Conservation (phyloP, 1,284 basidiomycete species). For the Cryptococcus amylolentus region DNA sequence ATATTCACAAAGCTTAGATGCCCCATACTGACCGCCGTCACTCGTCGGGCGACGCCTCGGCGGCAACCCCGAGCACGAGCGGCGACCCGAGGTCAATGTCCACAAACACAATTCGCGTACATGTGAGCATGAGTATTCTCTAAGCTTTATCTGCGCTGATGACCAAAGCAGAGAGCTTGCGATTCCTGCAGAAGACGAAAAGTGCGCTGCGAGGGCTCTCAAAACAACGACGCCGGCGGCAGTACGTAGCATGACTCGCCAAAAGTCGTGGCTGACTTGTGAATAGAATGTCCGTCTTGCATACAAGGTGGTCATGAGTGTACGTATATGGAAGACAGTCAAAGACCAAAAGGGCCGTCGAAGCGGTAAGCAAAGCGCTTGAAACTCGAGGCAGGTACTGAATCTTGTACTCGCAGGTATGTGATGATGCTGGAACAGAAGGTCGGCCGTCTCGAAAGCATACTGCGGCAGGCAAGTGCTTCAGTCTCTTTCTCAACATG, state of each 20-base stretch:
- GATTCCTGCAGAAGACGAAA: slow-evolving; percentile 47
- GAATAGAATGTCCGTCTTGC: slow-evolving; percentile 67
- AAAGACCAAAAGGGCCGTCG: slow-evolving; percentile 72
- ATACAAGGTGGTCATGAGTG: slow-evolving; percentile 67
- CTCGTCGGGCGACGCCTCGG: too few relatives aligned
- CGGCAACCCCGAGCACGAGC: too few relatives aligned
- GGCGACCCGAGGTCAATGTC: too few relatives aligned
- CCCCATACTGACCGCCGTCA: too few relatives aligned
- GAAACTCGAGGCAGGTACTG: neutral
- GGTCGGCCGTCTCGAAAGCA: slow-evolving; percentile 54
- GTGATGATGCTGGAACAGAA: slow-evolving; percentile 69
- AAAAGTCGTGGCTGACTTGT: neutral
- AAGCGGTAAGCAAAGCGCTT: slow-evolving; percentile 61
- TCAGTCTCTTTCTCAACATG: neutral
- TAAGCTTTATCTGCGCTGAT: neutral
- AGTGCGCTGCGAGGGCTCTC: slow-evolving; percentile 49
- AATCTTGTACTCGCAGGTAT: slow-evolving; percentile 53
- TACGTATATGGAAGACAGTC: slow-evolving; percentile 68
- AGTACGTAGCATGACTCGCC: slow-evolving; percentile 21
- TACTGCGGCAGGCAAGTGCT: slow-evolving; percentile 49
- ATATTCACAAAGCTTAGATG: too few relatives aligned
- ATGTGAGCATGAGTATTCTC: too few relatives aligned
- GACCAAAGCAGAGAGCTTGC: slow-evolving; percentile 41
- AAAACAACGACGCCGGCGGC: slow-evolving; percentile 33
- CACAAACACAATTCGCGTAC: too few relatives aligned